Conservation (phyloP, 176 grass and related monocot genomes). For the Thalia dealbata region DNA sequence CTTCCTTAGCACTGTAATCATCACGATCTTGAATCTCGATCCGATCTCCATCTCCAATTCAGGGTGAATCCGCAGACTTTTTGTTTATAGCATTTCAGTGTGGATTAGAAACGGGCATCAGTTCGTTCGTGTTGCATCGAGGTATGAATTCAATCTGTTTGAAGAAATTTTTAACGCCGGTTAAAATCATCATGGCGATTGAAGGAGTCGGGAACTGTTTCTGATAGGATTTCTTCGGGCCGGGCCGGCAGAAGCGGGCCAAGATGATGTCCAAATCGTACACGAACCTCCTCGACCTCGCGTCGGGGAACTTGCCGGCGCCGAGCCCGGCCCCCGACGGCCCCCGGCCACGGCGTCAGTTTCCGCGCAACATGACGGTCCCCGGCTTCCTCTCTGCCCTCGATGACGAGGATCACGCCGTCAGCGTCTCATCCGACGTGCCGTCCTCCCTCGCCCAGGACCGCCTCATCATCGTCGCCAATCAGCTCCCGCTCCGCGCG, state of each 20-base stretch:
- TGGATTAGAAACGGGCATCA: background rate
- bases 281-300: slow-evolving; percentile 11
- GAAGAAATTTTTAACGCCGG: background rate
- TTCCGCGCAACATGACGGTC: slow-evolving; percentile 93
- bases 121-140: background rate
- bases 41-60: too few relatives aligned
- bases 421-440: slow-evolving; percentile 70
- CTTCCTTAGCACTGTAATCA: background rate
- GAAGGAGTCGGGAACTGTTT: background rate
- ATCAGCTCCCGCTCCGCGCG: slow-evolving; percentile 67
- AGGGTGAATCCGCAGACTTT: too few relatives aligned
- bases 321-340: background rate
- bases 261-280: slow-evolving; percentile 17
- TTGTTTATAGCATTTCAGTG: too few relatives aligned
- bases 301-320: slow-evolving; percentile 11
- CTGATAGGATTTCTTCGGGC: background rate
- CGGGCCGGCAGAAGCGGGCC: background rate
- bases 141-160: background rate
- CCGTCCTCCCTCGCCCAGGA: slow-evolving; percentile 61
- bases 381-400: slow-evolving; percentile 74
- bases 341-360: slow-evolving; percentile 19
- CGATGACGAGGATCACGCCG: slow-evolving; percentile 65
- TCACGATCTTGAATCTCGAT: background rate
- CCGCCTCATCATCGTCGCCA: slow-evolving; percentile 65
- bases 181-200: background rate